phyloP scores from a whole-genome alignment of 2,329 filamentous ascomycete species.

The Epichloe sylvatica region DNA sequence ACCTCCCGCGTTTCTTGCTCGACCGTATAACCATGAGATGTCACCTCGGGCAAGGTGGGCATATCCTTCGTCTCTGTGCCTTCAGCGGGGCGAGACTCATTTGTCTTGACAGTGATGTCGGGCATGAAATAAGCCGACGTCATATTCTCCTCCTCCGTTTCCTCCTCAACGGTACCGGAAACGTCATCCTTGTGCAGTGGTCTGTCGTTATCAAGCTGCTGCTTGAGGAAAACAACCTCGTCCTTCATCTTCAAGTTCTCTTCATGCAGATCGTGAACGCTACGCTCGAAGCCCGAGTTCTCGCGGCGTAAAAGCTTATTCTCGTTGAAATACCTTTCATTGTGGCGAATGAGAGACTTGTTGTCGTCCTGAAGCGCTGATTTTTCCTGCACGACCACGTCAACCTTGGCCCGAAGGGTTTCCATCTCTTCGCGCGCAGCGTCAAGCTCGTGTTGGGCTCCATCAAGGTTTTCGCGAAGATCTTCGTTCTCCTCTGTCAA shows the following conservation, averaged over 20 bases:
- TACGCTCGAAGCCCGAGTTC: conserved; percentile 34
- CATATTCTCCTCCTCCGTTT: conserved; percentile 40
- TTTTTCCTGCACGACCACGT: conserved; percentile 29
- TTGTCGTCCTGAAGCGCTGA: conserved; percentile 35
- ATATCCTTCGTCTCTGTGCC: conserved; percentile 19
- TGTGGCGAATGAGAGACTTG: conserved; percentile 37
- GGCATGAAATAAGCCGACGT: conserved; percentile 45
- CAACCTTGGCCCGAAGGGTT: conserved; percentile 23
- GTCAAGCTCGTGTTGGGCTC: conserved; percentile 27
- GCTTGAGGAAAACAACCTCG: conserved; percentile 31
- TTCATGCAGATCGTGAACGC: conserved; percentile 30
- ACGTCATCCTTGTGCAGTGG: conserved; percentile 24
- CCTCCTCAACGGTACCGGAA: conserved; percentile 20
- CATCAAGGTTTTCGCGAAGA: conserved; percentile 27
- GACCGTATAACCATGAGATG: conserved; percentile 19
- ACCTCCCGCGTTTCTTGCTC: conserved; percentile 15
- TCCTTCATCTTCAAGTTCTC: conserved; percentile 33
- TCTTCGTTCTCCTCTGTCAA: conserved; percentile 30
- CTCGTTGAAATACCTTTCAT: conserved; percentile 40
- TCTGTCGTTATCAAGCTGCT: conserved; percentile 30
- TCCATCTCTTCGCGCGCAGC: conserved; percentile 27
- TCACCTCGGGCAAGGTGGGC: conserved; percentile 17
- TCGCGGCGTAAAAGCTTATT: conserved; percentile 35
- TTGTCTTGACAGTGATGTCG: conserved; percentile 40
- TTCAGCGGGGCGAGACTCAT: conserved; percentile 19